phyloP scores from a whole-genome alignment of 2,329 filamentous ascomycete genomes.

The Ascochyta lentis region DNA sequence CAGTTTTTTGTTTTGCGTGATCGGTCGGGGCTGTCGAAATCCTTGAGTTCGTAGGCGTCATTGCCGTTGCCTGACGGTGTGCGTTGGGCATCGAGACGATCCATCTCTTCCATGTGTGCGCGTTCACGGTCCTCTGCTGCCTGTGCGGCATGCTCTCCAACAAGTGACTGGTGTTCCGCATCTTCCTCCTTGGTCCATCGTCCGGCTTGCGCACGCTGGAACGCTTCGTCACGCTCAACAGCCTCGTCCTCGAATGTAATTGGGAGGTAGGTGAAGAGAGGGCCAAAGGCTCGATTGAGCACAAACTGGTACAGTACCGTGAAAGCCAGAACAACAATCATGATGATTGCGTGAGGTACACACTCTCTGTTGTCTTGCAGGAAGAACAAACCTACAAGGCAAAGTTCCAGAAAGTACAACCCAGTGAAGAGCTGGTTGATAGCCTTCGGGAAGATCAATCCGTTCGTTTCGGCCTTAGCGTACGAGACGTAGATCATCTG shows the following conservation, averaged over 20 bases:
- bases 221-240: conserved; percentile 86
- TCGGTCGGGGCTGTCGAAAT: conserved; percentile 34
- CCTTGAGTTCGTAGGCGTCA: conserved; percentile 39
- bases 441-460: conserved; percentile 86
- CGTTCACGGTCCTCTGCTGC: conserved; percentile 42
- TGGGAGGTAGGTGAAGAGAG: conserved; percentile 85
- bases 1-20: conserved; percentile 33
- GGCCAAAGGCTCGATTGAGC: conserved; percentile 82
- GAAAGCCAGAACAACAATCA: conserved; percentile 76
- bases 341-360: conserved; percentile 78
- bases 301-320: conserved; percentile 81
- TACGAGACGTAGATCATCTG: conserved; percentile 94
- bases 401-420: conserved; percentile 92
- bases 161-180: conserved; percentile 49
- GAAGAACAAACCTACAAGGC: conserved; percentile 88
- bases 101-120: conserved; percentile 39
- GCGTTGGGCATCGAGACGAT: conserved; percentile 20
- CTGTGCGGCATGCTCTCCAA: conserved; percentile 40
- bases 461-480: conserved; percentile 89
- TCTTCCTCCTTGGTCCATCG: conserved; percentile 68
- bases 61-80: conserved; percentile 1
- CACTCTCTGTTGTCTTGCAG: conserved; percentile 71
- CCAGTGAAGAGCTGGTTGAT: conserved; percentile 97
- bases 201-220: conserved; percentile 76
- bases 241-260: conserved; percentile 97